Evolutionary conservation across 805 yeast genomes (phyloP), one percentile per base, ranked within the genome.

Genomic region (Wickerhamiella allomyrinae): DNA sequence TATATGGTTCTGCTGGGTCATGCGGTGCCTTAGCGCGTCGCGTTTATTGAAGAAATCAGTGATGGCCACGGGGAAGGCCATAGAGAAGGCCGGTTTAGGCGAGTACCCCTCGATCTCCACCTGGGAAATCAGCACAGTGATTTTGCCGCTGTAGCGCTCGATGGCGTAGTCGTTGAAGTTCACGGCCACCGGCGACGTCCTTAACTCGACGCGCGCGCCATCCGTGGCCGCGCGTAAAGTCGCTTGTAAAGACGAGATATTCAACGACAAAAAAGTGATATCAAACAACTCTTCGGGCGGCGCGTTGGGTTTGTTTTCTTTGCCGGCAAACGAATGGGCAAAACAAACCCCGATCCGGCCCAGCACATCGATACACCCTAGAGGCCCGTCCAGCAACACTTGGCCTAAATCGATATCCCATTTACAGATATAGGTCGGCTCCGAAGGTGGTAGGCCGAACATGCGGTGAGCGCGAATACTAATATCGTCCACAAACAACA

Each of bases 401-500:
- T 63, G 65, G 8, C 87, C 94, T 1, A 79, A 55, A 21, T 71
- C 73, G 50, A 91, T 74, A 45, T 80, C 87, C 98, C 98, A 91
- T 46, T 82, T 78, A 53, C 95, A 86, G 48, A 73, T 76, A 56
- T 83, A 91, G 0, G 96, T 84, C 1, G 89, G 85, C 55, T 84
- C 94, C 7, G 68, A 65, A 0, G 96, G 96, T 0, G 95, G 95
- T 2, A 85, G 57, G 0, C 98, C 98, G 64, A 85, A 85, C 77
- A 87, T 76, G 53, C 97, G 68, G 58, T 89, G 95, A 1, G 95
- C 93, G 58, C 83, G 36, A 7, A 41, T 29, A 29, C 45, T 50
- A 3, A 29, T 27, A 6, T 34, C 42, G 8, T 48, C 20, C 15
- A 51, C 44, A 7, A 59, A 43, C n/a, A 23, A 5, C 20, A 23